phyloP scores from a whole-genome alignment of 2,329 filamentous ascomycete species.

The Nectriaceae sp. region DNA sequence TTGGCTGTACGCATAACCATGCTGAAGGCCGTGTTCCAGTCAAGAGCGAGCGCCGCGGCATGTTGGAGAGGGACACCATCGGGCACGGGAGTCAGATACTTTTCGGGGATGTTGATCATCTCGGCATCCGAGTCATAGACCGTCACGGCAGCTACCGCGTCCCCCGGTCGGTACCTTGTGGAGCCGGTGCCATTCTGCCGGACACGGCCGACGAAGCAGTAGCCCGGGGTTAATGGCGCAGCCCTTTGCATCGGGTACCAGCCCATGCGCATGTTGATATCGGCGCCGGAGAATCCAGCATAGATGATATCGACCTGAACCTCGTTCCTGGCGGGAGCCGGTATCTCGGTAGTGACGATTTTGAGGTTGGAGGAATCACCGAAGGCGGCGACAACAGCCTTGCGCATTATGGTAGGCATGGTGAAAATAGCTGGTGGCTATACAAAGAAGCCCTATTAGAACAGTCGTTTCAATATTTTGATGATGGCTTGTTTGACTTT shows the following conservation, averaged over 20 bases:
- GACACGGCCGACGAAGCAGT: conserved; percentile 48
- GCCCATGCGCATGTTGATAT: conserved; percentile 52
- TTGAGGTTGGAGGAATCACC: conserved; percentile 41
- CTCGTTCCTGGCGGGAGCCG: conserved; percentile 42
- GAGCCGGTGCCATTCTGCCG: conserved; percentile 38
- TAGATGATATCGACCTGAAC: conserved; percentile 51
- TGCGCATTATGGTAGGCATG: conserved; percentile 38
- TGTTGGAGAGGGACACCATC: conserved; percentile 41
- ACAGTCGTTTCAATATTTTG: too few relatives aligned
- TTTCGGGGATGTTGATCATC: conserved; percentile 47
- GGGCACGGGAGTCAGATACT: conserved; percentile 46
- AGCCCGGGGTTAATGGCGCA: conserved; percentile 51
- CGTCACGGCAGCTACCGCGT: conserved; percentile 38
- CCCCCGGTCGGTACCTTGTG: conserved; percentile 33
- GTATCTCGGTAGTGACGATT: conserved; percentile 36
- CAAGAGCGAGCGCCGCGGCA: conserved; percentile 42
- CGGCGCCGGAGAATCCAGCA: conserved; percentile 48
- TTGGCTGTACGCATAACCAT: conserved; percentile 40
- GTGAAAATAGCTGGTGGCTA: too few relatives aligned
- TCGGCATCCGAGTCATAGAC: conserved; percentile 46
- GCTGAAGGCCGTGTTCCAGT: conserved; percentile 47
- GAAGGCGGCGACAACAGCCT: conserved; percentile 45
- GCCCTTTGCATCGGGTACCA: conserved; percentile 46
- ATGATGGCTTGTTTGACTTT: too few relatives aligned
- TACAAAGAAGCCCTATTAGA: too few relatives aligned